These are phyloP conservation scores for Colletotrichum brevisporum DNA, from an alignment of 2,329 filamentous ascomycete genomes.

Conservation along the genomic window DNA sequence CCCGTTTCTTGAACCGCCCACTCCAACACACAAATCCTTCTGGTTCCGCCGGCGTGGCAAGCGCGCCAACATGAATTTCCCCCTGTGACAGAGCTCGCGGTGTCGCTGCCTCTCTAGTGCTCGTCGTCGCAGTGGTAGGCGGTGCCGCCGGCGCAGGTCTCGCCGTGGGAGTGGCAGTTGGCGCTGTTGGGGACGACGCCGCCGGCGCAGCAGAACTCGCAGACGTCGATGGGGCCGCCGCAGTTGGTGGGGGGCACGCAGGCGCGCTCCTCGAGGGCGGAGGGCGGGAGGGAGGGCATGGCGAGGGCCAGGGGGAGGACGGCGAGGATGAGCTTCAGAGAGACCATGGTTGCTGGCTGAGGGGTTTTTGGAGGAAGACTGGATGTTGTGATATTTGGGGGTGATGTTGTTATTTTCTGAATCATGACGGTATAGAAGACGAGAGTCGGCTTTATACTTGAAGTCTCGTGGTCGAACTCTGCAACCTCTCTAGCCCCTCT, in stretches of 20 bases:
- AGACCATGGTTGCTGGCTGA: slow-evolving; percentile 14
- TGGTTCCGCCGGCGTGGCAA: too few relatives aligned
- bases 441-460: neutral
- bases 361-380: neutral
- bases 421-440: neutral
- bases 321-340: slow-evolving; percentile 20
- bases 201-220: slow-evolving; percentile 32
- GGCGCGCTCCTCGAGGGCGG: neutral
- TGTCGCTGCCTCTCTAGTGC: neutral
- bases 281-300: slow-evolving; percentile 6
- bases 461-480: neutral
- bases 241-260: slow-evolving; percentile 24
- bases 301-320: slow-evolving; percentile 19
- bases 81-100: neutral
- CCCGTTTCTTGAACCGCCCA: too few relatives aligned
- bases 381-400: neutral
- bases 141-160: slow-evolving; percentile 14
- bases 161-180: slow-evolving; percentile 32
- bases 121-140: slow-evolving; percentile 30
- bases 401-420: neutral
- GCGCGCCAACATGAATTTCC: too few relatives aligned
- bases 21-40: too few relatives aligned
- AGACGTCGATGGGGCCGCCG: slow-evolving; percentile 20
- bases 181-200: slow-evolving; percentile 22
- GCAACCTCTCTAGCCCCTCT: neutral